Conservation (phyloP, 164 flowering plant species). For the Stephania japonica region DNA sequence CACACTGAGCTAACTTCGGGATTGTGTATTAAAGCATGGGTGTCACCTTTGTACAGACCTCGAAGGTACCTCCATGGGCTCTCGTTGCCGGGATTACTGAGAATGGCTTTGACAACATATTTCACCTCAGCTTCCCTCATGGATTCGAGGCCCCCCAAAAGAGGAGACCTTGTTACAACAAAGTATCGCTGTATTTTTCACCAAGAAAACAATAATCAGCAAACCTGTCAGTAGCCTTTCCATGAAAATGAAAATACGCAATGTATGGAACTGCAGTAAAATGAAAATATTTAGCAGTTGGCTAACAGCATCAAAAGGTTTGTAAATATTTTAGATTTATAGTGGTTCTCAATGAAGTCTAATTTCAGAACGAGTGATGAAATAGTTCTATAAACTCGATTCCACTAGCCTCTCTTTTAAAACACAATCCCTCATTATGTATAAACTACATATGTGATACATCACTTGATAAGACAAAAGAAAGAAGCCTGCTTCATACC, state of each 20-base stretch:
- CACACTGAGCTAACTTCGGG: conserved; percentile 48
- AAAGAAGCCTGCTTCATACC: conserved; percentile 28
- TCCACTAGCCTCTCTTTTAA: not conserved
- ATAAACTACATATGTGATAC: not conserved
- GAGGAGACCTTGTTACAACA: conserved; percentile 76
- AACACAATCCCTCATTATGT: not conserved
- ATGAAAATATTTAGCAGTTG: not conserved
- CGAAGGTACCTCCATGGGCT: conserved; percentile 95
- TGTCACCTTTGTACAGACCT: conserved; percentile 71
- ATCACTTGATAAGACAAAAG: not conserved
- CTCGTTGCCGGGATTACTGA: conserved; percentile 71
- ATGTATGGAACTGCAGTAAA: not conserved
- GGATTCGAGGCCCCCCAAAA: conserved; percentile 66
- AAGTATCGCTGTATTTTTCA: conserved; percentile 57
- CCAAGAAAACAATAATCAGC: conserved; percentile 2
- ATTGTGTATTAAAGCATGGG: conserved; percentile 35
- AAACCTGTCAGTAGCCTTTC: not conserved
- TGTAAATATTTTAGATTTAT: not conserved
- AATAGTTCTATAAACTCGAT: not conserved
- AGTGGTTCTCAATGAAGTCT: not conserved
- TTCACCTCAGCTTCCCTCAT: conserved; percentile 75
- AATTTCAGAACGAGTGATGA: too few species aligned
- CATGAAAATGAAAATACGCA: not conserved
- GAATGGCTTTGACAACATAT: conserved; percentile 62
- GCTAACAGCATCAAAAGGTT: not conserved